Evolutionary conservation across 1,284 basidiomycete species (phyloP).

Genomic region (Anthracocystis walkeri): DNA sequence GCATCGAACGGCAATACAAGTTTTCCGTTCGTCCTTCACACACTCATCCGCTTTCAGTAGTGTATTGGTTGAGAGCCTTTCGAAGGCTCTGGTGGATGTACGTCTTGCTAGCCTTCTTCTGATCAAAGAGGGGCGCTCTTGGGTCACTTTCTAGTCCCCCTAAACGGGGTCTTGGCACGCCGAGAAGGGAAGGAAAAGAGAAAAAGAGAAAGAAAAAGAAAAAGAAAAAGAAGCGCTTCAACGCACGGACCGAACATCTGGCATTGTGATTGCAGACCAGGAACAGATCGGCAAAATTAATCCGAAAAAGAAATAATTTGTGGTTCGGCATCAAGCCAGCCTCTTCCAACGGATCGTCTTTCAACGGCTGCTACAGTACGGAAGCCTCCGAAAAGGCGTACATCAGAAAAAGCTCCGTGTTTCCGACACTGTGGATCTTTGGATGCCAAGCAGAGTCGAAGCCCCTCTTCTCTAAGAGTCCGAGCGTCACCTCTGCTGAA

Average conservation of each 20-base stretch:
- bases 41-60: too few relatives aligned
- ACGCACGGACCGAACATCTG: slow-evolving; percentile 4
- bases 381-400: too few relatives aligned
- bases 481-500: too few relatives aligned
- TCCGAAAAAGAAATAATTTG: background rate
- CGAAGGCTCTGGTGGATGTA: too few relatives aligned
- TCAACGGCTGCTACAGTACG: background rate
- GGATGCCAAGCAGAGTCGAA: too few relatives aligned
- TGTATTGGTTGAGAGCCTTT: too few relatives aligned
- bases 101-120: background rate
- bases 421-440: too few relatives aligned
- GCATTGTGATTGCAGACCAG: background rate
- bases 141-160: background rate
- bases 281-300: background rate
- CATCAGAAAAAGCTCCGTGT: too few relatives aligned
- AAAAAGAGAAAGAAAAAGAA: background rate
- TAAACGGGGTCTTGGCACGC: slow-evolving; percentile 1
- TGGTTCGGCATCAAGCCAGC: background rate
- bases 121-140: slow-evolving; percentile 1
- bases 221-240: background rate
- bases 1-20: background rate
- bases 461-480: too few relatives aligned
- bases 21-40: too few relatives aligned
- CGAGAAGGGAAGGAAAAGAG: background rate
- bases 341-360: background rate